Base-by-base conservation (phyloP, 345 rosid species). In the Limnanthes douglasii region DNA sequence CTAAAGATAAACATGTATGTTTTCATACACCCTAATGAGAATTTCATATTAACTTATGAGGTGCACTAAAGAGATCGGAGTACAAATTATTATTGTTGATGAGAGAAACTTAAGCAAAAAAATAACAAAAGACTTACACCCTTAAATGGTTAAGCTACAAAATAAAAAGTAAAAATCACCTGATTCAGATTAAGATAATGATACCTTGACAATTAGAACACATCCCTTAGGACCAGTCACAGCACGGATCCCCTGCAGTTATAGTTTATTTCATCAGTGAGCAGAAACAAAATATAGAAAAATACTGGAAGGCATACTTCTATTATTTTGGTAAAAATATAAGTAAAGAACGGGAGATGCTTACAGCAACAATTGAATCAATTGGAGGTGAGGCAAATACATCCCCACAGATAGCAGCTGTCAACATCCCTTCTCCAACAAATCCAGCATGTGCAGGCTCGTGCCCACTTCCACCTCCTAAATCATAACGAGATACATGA, bases 391-490 rank as follows among this genome's bases (percentile, higher is more conserved):
- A 83, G 21, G 84, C 64, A 68, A 90, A 90, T 61, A 90, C 62
- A 59, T 90, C 95, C 53, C 98, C 95, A 15, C 98, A 83, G 35
- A 90, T 65, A 34, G 98, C 86, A 23, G 95, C 98, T 15, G 95
- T 83, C 21, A 90, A 86, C 98, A 90, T 90, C 53, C 98, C 98
- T 65, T 90, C 95, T 57, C 98, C 98, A 18, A 90, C 98, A 65
- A 65, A 90, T 32, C 98, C 98, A 70, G 98, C 75, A 28, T 79
- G 86, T 23, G 98, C 94, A 48, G 98, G 95, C 45, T 90, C 98
- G 66, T 90, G 98, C 21, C 98, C 98, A 39, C 98, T 90, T 44
- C 98, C 98, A 31, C 98, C 95, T 33, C 98, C 98, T 90, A 43
- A 32, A 51, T 37, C 5, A 42, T 14, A 24, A n/a, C n/a, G n/a